Conservation (phyloP, 2,329 filamentous ascomycete species). For the Aspergillus ibericus region DNA sequence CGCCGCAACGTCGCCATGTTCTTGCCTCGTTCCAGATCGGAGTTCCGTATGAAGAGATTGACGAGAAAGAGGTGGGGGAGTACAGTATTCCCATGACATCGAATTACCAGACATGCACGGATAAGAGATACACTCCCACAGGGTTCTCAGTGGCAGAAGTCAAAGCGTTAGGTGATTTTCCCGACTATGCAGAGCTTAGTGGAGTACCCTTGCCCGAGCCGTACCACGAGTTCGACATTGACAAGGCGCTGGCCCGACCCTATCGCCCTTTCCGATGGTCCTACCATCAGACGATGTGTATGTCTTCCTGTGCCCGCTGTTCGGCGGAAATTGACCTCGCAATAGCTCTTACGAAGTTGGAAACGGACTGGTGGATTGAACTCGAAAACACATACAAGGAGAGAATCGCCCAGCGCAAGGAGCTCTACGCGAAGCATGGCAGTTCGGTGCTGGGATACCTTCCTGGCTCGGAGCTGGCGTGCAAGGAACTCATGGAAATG, state of each 20-base stretch:
- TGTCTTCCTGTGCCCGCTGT: constrained; percentile 32
- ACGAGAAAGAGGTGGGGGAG: constrained; percentile 34
- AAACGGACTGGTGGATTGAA: constrained; percentile 87
- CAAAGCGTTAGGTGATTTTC: constrained; percentile 70
- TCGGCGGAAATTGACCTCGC: neutral
- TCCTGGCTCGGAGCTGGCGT: constrained; percentile 74
- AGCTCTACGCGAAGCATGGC: constrained; percentile 64
- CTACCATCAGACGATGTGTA: constrained; percentile 92
- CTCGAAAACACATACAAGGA: constrained; percentile 70
- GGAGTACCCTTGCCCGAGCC: constrained; percentile 70
- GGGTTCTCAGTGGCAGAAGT: constrained; percentile 72
- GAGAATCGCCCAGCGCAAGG: constrained; percentile 68
- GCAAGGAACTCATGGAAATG: constrained; percentile 88
- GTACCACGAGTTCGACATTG: constrained; percentile 66
- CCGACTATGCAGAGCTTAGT: constrained; percentile 72
- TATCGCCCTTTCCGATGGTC: constrained; percentile 81
- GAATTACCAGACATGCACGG: constrained; percentile 39
- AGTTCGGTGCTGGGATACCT: constrained; percentile 65
- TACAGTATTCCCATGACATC: constrained; percentile 43
- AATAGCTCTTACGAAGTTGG: constrained; percentile 72
- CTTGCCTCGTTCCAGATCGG: constrained; percentile 36
- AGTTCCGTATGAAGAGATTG: constrained; percentile 25
- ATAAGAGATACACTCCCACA: constrained; percentile 59
- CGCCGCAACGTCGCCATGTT: constrained; percentile 53
- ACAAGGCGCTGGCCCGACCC: constrained; percentile 67